phyloP scores from a whole-genome alignment of 2,329 filamentous ascomycete genomes.

The Scedosporium aurantiacum region DNA sequence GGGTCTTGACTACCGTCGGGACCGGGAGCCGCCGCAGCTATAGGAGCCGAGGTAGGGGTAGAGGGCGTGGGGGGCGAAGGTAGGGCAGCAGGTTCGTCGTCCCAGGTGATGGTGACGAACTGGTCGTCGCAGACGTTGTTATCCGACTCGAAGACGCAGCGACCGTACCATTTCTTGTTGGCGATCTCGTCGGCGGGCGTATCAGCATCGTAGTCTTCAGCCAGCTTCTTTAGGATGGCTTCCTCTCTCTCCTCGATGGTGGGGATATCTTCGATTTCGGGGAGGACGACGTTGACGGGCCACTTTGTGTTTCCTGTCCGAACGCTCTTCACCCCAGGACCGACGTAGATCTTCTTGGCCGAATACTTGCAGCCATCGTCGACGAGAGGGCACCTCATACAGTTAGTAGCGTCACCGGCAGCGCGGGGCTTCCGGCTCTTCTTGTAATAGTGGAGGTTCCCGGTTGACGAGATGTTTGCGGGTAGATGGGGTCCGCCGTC shows the following conservation, averaged over 20 bases:
- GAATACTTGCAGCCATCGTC: conserved; percentile 75
- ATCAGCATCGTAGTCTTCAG: conserved; percentile 40
- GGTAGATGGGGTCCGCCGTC: conserved; percentile 57
- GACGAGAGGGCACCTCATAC: conserved; percentile 55
- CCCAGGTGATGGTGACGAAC: conserved; percentile 78
- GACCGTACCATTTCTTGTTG: conserved; percentile 66
- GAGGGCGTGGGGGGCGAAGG: not conserved
- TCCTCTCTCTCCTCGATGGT: conserved; percentile 26
- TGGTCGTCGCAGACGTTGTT: conserved; percentile 95
- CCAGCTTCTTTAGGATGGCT: conserved; percentile 31
- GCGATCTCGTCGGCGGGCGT: conserved; percentile 37
- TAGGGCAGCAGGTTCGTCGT: conserved; percentile 34
- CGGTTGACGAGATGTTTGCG: conserved; percentile 61
- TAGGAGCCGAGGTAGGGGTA: conserved; percentile 12
- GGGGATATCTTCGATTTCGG: conserved; percentile 75
- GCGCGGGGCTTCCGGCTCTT: conserved; percentile 61
- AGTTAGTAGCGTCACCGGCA: conserved; percentile 76
- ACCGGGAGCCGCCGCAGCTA: conserved; percentile 15
- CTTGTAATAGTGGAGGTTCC: conserved; percentile 68
- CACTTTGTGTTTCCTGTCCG: conserved; percentile 58
- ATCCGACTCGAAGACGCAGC: conserved; percentile 89
- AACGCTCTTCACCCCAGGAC: conserved; percentile 48
- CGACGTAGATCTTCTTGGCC: conserved; percentile 70
- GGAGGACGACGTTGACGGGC: conserved; percentile 83
- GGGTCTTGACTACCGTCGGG: not conserved